A percentile compares a stretch with the other conserved stretches of the same genome.
These are phyloP conservation scores for Physcomitrium patens DNA, from an alignment of 225 moss, liverwort and hornwort species.

Conservation along the genomic window DNA sequence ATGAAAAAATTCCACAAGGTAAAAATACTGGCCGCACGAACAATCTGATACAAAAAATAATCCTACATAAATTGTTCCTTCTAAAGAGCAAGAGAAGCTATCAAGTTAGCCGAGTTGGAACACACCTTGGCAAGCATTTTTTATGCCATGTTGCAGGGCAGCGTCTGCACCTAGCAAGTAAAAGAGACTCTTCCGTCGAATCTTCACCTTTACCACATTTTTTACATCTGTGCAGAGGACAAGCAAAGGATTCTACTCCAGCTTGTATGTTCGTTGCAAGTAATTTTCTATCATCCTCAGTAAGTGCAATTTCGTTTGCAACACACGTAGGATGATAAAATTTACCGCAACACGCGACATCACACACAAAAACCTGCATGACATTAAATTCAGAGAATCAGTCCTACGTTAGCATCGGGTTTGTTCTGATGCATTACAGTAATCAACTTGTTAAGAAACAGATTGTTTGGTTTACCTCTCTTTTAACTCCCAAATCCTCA, in stretches of 20 bases:
- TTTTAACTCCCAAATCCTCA: constrained; percentile 30
- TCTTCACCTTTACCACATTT: constrained; percentile 55
- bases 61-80: constrained; percentile 16
- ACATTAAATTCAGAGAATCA: constrained; percentile 2
- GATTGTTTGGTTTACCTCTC: constrained; percentile 35
- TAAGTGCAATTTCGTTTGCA: constrained; percentile 34
- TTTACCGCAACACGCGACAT: constrained; percentile 62
- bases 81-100: constrained; percentile 14
- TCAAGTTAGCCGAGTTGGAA: constrained; percentile 16
- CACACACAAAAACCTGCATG: constrained; percentile 61
- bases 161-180: constrained; percentile 57
- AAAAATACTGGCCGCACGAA: constrained; percentile 5
- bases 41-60: not conserved
- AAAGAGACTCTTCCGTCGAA: constrained; percentile 30
- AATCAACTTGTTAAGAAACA: not conserved
- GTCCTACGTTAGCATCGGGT: not conserved
- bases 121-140: constrained; percentile 60
- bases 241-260: constrained; percentile 52
- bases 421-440: constrained; percentile 2
- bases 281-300: constrained; percentile 22
- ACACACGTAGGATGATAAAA: constrained; percentile 62
- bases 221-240: constrained; percentile 54
- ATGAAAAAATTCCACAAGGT: constrained; percentile 14
- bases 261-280: constrained; percentile 38
- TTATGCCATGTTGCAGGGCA: constrained; percentile 62